phyloP scores from a whole-genome alignment of 1,139 yeast species.

The Saccharomyces uvarum region DNA sequence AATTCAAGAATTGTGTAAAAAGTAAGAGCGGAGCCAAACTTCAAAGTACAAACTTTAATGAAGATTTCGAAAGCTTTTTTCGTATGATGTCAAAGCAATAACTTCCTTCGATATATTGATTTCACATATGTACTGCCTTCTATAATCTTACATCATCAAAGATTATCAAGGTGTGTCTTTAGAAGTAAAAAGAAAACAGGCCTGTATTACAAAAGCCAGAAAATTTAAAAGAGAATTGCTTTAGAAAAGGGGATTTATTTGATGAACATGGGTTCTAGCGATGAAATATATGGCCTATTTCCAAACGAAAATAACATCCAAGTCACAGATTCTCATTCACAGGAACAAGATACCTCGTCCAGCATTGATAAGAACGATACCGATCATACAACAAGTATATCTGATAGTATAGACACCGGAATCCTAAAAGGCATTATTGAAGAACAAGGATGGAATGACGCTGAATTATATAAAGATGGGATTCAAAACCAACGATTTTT shows the following conservation, averaged over 20 bases:
- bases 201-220: background rate
- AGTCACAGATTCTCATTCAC: conserved; percentile 4
- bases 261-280: background rate
- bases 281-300: conserved; percentile 12
- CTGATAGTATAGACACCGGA: conserved; percentile 12
- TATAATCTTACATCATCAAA: background rate
- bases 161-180: background rate
- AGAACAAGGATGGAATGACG: conserved; percentile 16
- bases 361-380: background rate
- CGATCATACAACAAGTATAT: conserved; percentile 3
- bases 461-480: conserved; percentile 16
- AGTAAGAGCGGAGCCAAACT: background rate
- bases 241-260: background rate
- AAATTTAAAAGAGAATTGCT: background rate
- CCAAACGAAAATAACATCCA: conserved; percentile 19
- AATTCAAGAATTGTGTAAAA: background rate
- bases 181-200: background rate
- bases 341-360: background rate
- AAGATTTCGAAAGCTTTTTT: background rate
- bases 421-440: conserved; percentile 16
- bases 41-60: background rate
- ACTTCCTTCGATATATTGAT: background rate
- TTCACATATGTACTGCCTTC: background rate
- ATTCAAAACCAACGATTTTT: conserved; percentile 19
- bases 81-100: background rate